Evolutionary conservation across 1,139 yeast species (phyloP).

Genomic region (Candida sp.): DNA sequence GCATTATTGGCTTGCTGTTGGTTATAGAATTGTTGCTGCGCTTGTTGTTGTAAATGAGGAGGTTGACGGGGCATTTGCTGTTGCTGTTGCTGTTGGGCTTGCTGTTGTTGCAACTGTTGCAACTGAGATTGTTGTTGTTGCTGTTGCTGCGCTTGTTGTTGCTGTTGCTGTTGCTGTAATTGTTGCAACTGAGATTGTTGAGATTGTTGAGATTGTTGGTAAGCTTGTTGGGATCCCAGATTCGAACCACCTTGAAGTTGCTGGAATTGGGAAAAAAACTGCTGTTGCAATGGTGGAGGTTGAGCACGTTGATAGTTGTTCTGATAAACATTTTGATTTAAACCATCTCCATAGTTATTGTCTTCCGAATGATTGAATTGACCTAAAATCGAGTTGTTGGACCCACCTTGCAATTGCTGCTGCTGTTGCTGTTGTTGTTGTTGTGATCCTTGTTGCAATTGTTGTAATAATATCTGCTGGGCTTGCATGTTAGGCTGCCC

Average conservation of each 20-base stretch:
- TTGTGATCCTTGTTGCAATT: conserved; percentile 38
- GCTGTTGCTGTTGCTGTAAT: conserved; percentile 12
- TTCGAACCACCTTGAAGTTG: conserved; percentile 4
- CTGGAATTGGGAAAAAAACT: conserved; percentile 19
- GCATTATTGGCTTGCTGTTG: conserved; percentile 18
- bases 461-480: conserved; percentile 44
- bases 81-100: conserved; percentile 10
- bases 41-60: conserved; percentile 21
- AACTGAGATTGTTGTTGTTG: conserved; percentile 19
- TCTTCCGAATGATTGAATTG: conserved; percentile 22
- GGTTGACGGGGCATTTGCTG: conserved; percentile 12
- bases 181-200: conserved; percentile 21
- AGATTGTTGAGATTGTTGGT: conserved; percentile 18
- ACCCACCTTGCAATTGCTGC: conserved; percentile 10
- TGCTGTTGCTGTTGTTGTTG: conserved; percentile 15
- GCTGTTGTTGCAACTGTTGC: conserved; percentile 17
- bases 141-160: conserved; percentile 14
- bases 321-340: conserved; percentile 35
- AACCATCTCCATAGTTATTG: conserved; percentile 17
- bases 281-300: conserved; percentile 21
- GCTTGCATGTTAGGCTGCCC: conserved; percentile 33
- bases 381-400: conserved; percentile 12
- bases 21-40: conserved; percentile 18
- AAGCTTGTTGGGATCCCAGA: conserved; percentile 17
- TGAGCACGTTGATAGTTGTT: conserved; percentile 27